A percentile compares a stretch with the other conserved stretches of the same genome.
phyloP scores from a whole-genome alignment of 371 early-diverging fungal genomes.

The Haplosporangium sp. region DNA sequence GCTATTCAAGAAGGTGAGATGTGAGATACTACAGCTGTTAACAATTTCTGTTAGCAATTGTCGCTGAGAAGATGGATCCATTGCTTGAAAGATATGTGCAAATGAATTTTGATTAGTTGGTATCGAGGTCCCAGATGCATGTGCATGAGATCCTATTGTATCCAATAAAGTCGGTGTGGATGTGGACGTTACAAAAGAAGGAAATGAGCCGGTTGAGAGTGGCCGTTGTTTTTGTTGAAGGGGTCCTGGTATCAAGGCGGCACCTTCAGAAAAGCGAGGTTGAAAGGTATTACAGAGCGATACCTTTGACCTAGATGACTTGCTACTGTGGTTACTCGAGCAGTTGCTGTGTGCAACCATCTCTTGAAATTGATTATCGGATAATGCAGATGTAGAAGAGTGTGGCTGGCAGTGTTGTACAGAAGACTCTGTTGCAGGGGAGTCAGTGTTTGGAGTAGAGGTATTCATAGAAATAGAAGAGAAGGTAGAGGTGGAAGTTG shows the following conservation, averaged over 20 bases:
- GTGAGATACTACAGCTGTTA: constrained; percentile 65
- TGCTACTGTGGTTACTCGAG: background rate
- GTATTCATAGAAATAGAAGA: constrained; percentile 7
- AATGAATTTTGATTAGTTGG: background rate
- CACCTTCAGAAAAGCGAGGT: background rate
- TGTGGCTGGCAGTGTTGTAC: background rate
- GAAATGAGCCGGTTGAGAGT: constrained; percentile 8
- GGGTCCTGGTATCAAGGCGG: background rate
- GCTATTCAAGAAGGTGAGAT: constrained; percentile 67
- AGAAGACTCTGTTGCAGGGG: background rate
- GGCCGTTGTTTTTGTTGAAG: constrained; percentile 1
- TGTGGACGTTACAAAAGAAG: constrained; percentile 5
- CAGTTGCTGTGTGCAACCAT: constrained; percentile 12
- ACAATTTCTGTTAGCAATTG: constrained; percentile 60
- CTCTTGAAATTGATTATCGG: background rate
- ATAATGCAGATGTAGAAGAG: background rate
- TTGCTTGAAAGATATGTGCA: constrained; percentile 24
- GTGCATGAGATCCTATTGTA: background rate
- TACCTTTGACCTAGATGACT: background rate
- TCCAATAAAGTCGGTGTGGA: constrained; percentile 17
- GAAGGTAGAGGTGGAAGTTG: constrained; percentile 18
- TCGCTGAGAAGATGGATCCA: constrained; percentile 34
- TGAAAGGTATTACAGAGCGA: background rate
- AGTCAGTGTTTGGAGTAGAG: background rate
- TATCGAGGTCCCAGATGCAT: background rate